phyloP scores from a whole-genome alignment of 768 basidiomycete genomes.

The Chiua virens region DNA sequence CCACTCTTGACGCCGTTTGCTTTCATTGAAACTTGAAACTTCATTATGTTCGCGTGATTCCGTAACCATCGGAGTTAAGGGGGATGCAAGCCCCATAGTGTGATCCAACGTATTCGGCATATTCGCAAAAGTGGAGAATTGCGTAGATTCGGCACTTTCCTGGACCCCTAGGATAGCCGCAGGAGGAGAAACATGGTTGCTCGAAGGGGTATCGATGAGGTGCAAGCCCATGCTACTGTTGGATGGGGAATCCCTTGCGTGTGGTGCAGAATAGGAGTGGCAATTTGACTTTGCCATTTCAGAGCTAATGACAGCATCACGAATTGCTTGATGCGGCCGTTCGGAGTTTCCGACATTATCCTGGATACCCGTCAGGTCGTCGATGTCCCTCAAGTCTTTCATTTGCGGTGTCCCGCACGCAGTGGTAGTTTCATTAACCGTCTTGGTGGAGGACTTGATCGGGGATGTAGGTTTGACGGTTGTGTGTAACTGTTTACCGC shows the following conservation, averaged over 20 bases:
- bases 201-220: constrained; percentile 1
- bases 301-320: background rate
- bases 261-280: constrained; percentile 1
- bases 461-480: constrained; percentile 1
- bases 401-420: background rate
- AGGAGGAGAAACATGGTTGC: background rate
- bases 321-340: background rate
- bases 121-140: constrained; percentile 1
- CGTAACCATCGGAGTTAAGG: constrained; percentile 5
- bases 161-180: background rate
- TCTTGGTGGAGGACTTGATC: background rate
- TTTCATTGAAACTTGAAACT: background rate
- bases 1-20: constrained; percentile 13
- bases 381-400: background rate
- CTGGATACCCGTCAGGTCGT: background rate
- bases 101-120: constrained; percentile 3
- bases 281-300: constrained; percentile 2
- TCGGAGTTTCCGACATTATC: constrained; percentile 3
- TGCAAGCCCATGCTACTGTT: constrained; percentile 8
- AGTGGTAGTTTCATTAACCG: background rate
- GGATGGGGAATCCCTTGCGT: constrained; percentile 5
- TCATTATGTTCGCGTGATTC: background rate
- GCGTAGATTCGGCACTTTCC: constrained; percentile 1
- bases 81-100: background rate
- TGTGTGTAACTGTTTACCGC: background rate